These are phyloP conservation scores for Planoprotostelium fungivorum DNA, from an alignment of 78 protist species.

Conservation along the genomic window DNA sequence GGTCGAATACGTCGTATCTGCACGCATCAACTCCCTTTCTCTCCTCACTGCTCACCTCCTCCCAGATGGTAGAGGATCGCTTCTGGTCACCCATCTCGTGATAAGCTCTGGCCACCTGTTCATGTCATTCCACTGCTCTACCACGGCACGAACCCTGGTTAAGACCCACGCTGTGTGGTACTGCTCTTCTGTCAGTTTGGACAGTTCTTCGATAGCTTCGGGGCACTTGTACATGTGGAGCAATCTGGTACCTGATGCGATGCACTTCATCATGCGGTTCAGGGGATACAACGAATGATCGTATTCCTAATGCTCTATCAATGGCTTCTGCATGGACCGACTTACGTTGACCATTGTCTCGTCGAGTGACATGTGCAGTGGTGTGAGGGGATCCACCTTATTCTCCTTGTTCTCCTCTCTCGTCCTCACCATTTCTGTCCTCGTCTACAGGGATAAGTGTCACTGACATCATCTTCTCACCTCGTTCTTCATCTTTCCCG, in stretches of 20 bases:
- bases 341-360: not conserved
- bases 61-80: constrained; percentile 12
- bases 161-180: constrained; percentile 51
- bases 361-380: not conserved
- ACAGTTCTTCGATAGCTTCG: constrained; percentile 36
- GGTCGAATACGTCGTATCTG: constrained; percentile 32
- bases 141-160: constrained; percentile 21
- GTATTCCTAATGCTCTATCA: not conserved
- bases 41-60: not conserved
- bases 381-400: not conserved
- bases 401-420: not conserved
- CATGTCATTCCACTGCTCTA: too few relatives aligned
- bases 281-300: too few relatives aligned
- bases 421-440: not conserved
- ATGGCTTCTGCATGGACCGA: not conserved
- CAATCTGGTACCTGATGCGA: not conserved
- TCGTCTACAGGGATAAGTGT: not conserved
- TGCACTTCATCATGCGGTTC: too few relatives aligned
- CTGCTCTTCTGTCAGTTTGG: constrained; percentile 21
- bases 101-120: constrained; percentile 49
- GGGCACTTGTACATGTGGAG: constrained; percentile 14
- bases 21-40: not conserved
- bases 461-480: not conserved
- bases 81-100: constrained; percentile 37
- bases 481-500: not conserved